Evolutionary conservation across 768 basidiomycete genomes (phyloP), one percentile per base, ranked within the genome.

Genomic region (Asterophora parasitica): DNA sequence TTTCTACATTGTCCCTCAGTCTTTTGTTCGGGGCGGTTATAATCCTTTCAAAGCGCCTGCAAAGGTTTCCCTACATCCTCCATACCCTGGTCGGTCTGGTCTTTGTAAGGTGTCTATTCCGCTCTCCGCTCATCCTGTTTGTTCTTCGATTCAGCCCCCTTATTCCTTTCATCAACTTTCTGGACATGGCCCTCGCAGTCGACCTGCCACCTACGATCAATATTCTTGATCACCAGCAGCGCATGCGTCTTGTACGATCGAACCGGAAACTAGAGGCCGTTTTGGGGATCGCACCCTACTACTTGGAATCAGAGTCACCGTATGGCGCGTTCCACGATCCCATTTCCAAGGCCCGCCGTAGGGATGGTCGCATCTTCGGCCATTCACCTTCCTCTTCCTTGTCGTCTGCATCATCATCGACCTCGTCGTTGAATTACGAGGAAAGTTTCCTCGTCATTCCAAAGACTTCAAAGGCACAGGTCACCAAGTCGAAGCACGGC

Each of bases 211-310:
- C 77, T 0, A 81, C 79, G 7, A 63, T 69, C 19, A 81, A 81
- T 63, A 65, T 64, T 5, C 71, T 79, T 27, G 67, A 72, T 15
- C 59, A 60, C 0, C 56, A 69, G 8, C 71, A 82, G 33, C 76
- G 81, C 4, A 54, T 68, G 4, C 76, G 75, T 34, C 73, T 83
- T n/a, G 64, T 82, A 34, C 77, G 77, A 36, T 77, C 81, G 0
- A 76, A 78, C 9, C 71, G 73, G 51, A 84, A 83, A 60, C 71
- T 85, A 20, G 71, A 71, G 9, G 71, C 75, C 12, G 58, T 84
- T 3, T 65, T 83, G 4, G 82, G 83, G 1, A 59, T 68, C 6
- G 69, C 69, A 0, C 72, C 73, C 0, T 57, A 63, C 27, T 54
- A 72, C 47, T 39, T 74, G 27, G 69, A 71, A 20, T 48, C 52